Evolutionary conservation across 768 basidiomycete genomes (phyloP), one percentile per base, ranked within the genome.

Genomic region (Trametes cinnabarina): DNA sequence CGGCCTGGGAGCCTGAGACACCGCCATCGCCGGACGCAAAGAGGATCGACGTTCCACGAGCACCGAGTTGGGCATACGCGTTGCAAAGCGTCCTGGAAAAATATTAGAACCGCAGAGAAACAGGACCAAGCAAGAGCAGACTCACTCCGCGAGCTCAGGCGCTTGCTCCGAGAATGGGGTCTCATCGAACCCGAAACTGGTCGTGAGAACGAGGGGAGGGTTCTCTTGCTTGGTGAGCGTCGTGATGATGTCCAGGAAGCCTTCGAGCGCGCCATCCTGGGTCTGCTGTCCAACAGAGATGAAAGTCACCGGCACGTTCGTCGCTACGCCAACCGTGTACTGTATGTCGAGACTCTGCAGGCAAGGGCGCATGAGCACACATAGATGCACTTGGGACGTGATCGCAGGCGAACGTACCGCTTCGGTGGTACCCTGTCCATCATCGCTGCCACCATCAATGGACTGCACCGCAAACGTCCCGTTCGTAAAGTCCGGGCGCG

Each of bases 381-480:
- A 57, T 82, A 76, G 10, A 43, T 57, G 86, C 87, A 66, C 90
- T 11, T 10, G 19, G 25, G 23, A 25, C 15, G 37, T 6, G 44
- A 46, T 14, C 3, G 44, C 44, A 26, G 44, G 9, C 62, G 49
- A 65, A 70, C 55, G 63, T 55, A 50, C 72, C 67, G 71, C 69
- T 20, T 69, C 57, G 7, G 51, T 52, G 4, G 43, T 42, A 11
- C 50, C 55, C 62, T 71, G 69, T 6, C 88, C 87, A 25, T 60
- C 11, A 59, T 73, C 66, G 10, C 47, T 32, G 25, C 72, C 72
- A 11, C 67, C 71, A 44, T 73, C 71, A 4, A 73, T 46, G 17
- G 65, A 59, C 41, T 69, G 62, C 1, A 69, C 44, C 3, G 62
- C 35, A 51, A 73, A 73, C 14, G 63, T 61, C 19, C 65, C 66